phyloP scores from a whole-genome alignment of 176 grass and related monocot genomes.

The Carex parvula region DNA sequence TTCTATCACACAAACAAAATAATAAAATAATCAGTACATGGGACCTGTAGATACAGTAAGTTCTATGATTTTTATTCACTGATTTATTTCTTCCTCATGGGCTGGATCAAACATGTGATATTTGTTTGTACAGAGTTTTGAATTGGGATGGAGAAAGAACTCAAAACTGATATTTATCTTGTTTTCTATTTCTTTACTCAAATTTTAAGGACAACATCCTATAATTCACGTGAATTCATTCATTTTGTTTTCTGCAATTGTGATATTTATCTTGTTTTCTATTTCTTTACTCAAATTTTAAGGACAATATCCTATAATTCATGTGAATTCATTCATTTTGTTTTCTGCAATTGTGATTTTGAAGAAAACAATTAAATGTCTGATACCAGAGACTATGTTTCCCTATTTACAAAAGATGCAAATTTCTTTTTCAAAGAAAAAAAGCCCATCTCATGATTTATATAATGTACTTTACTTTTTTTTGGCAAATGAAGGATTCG shows the following conservation, averaged over 20 bases:
- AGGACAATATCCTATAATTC: background rate
- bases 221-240: background rate
- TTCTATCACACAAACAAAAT: background rate
- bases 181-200: background rate
- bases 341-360: slow-evolving; percentile 14
- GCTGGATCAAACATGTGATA: background rate
- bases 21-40: background rate
- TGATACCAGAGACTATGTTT: background rate
- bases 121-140: background rate
- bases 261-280: background rate
- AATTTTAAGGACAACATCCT: background rate
- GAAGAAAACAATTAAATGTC: background rate
- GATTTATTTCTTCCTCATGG: background rate
- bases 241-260: background rate
- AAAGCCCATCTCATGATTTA: background rate
- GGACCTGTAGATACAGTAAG: background rate
- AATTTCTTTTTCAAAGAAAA: background rate
- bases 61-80: background rate
- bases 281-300: background rate
- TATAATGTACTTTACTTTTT: slow-evolving; percentile 16
- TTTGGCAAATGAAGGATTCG: slow-evolving; percentile 68
- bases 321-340: background rate
- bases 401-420: background rate
- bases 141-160: background rate
- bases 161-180: background rate